Evolutionary conservation across 805 yeast species (phyloP), one percentile per base, ranked within the genome.

Genomic region (Candida odintsovae): DNA sequence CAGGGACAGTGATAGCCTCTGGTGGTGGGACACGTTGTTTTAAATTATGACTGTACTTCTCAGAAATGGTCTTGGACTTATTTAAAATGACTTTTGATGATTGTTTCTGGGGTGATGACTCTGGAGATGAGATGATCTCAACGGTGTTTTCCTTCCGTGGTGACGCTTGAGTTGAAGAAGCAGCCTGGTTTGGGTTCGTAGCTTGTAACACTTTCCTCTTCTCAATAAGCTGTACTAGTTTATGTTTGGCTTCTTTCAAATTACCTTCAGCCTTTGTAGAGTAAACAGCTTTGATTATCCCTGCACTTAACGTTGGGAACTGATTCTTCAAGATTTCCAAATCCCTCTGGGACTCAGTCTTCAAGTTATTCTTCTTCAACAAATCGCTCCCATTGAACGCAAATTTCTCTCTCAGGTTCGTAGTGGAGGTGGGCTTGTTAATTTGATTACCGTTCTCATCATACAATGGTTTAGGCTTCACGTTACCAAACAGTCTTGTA

Each of bases 331-430:
- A 44, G 40, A 55, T 62, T 44, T 50, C 59, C 28, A 58, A 33
- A 44, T 57, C 62, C 33, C 56, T 54, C 15, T 48, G 38, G 1
- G 39, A 26, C 3, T 46, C 50, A 1, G 55, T 36, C 10, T 47
- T 41, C 10, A 50, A 40, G 2, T 42, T 46, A 16, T 44, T 51
- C 40, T 35, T 45, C 21, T 45, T 45, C 42, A 56, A 20, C 26
- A 60, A 47, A 48, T 48, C 56, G 28, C 46, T 63, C 50, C 58
- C 64, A 40, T 61, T 67, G 48, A 70, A 76, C 2, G 75, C 66
- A 50, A 72, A 76, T 52, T 67, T 66, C 46, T 73, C 76, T 29
- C 71, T 58, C 41, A 76, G 56, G 40, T 52, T 46, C 3, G 58
- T 43, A 21, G 39, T 19, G n/a, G 23, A 19, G 2, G 39, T 3